Percentiles rank a stretch among this genome's conserved stretches.
Evolutionary conservation across 2,329 filamentous ascomycete species (phyloP).

Genomic region (Leptodontidium sp.): DNA sequence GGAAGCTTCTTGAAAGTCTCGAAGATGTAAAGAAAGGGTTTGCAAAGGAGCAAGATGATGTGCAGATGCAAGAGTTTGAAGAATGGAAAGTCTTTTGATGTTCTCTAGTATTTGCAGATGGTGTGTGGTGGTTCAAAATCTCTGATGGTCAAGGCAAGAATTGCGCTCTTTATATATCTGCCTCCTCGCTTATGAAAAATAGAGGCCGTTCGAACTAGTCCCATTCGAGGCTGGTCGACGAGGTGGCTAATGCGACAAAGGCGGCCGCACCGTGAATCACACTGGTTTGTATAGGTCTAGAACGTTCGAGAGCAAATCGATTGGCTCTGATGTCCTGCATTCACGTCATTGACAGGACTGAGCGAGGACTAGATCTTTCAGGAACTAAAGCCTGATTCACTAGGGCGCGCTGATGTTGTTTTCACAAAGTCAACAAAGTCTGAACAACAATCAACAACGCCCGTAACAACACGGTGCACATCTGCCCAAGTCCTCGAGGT

Average conservation of each 20-base stretch:
- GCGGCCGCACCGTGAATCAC: too few species aligned
- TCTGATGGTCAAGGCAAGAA: neutral
- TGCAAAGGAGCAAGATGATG: neutral
- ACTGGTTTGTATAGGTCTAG: too few species aligned
- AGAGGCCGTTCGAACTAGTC: neutral
- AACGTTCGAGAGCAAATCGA: too few species aligned
- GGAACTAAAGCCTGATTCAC: too few species aligned
- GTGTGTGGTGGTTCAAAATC: neutral
- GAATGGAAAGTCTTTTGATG: neutral
- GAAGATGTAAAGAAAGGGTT: neutral
- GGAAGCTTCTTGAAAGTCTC: neutral
- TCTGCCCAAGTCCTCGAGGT: too few species aligned
- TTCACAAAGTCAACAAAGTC: too few species aligned
- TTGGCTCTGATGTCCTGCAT: too few species aligned
- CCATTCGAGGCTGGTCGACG: neutral
- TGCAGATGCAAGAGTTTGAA: neutral
- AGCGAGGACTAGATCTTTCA: too few species aligned
- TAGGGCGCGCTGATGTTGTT: too few species aligned
- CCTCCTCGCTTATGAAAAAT: neutral
- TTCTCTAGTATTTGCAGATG: neutral
- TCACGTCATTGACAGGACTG: too few species aligned
- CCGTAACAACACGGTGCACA: too few species aligned
- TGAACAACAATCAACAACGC: too few species aligned
- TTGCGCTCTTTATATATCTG: neutral
- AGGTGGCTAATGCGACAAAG: neutral